These are phyloP conservation scores for Arachis stenosperma DNA, from an alignment of 306 rosid species.

Conservation along the genomic window DNA sequence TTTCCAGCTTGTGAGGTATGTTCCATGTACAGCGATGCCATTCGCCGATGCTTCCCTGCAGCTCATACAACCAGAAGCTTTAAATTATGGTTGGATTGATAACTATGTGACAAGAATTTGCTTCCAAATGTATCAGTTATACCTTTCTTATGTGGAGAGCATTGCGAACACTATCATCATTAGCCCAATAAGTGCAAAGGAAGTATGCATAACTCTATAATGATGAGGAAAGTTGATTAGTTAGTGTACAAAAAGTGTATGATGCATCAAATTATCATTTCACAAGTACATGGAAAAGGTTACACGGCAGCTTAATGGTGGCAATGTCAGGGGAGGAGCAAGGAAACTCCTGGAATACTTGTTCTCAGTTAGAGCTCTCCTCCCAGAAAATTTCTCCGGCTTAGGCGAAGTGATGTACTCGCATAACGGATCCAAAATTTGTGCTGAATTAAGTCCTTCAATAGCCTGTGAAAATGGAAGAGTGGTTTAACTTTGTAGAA, in stretches of 20 bases:
- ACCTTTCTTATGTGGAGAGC: conserved; percentile 57
- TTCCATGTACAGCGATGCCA: conserved; percentile 49
- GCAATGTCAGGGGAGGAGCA: conserved; percentile 24
- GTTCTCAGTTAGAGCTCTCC: conserved; percentile 37
- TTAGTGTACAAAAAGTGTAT: neutral
- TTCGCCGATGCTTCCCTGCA: conserved; percentile 48
- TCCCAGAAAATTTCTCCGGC: neutral
- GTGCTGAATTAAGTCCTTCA: neutral
- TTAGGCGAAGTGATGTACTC: conserved; percentile 14
- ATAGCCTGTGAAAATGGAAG: conserved; percentile 33
- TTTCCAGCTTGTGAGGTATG: neutral
- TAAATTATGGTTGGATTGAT: neutral
- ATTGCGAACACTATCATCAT: conserved; percentile 48
- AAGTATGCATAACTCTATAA: conserved; percentile 31
- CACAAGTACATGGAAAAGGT: neutral
- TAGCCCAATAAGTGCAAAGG: conserved; percentile 53
- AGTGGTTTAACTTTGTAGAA: neutral
- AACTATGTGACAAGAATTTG: neutral
- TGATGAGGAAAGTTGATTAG: neutral
- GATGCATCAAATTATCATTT: neutral
- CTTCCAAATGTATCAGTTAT: neutral
- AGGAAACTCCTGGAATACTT: neutral
- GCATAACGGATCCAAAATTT: conserved; percentile 52
- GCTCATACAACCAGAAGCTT: neutral
- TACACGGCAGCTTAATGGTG: conserved; percentile 47